Percentiles rank a stretch among this genome's conserved stretches.
phyloP scores from a whole-genome alignment of 257 asterid species.

The Solanum sejunctum region DNA sequence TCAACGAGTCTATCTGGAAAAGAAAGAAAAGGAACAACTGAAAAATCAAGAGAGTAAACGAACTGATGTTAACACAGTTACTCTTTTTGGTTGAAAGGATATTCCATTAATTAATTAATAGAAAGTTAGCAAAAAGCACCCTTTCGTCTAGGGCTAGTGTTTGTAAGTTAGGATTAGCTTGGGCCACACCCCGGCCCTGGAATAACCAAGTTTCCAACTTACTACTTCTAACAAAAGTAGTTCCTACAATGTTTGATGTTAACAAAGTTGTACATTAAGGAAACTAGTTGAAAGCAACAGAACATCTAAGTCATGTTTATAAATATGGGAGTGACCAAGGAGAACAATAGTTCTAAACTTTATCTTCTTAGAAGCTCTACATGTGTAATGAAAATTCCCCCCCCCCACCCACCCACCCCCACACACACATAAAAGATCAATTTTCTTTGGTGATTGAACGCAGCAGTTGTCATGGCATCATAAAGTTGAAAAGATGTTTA shows the following conservation, averaged over 20 bases:
- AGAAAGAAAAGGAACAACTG: conserved; percentile 1
- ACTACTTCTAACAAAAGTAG: too few relatives aligned
- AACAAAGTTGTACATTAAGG: background rate
- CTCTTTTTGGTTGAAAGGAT: too few relatives aligned
- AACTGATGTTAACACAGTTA: background rate
- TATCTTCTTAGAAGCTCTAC: background rate
- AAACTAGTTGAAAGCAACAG: background rate
- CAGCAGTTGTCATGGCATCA: background rate
- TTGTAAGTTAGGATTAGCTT: too few relatives aligned
- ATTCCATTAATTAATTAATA: too few relatives aligned
- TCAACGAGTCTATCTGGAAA: conserved; percentile 87
- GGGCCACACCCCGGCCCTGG: too few relatives aligned
- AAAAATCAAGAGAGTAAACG: background rate
- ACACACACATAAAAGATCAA: background rate
- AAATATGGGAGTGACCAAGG: background rate
- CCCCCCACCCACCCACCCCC: too few relatives aligned
- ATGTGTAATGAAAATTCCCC: background rate
- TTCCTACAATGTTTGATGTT: too few relatives aligned
- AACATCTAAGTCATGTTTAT: background rate
- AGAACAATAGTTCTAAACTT: background rate
- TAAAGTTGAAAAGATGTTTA: background rate
- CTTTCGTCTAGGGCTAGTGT: too few relatives aligned
- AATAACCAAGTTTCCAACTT: too few relatives aligned
- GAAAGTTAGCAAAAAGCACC: too few relatives aligned
- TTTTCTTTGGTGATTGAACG: background rate